Evolutionary conservation across 176 grass and related monocot genomes (phyloP).

Genomic region (Themeda triandra): DNA sequence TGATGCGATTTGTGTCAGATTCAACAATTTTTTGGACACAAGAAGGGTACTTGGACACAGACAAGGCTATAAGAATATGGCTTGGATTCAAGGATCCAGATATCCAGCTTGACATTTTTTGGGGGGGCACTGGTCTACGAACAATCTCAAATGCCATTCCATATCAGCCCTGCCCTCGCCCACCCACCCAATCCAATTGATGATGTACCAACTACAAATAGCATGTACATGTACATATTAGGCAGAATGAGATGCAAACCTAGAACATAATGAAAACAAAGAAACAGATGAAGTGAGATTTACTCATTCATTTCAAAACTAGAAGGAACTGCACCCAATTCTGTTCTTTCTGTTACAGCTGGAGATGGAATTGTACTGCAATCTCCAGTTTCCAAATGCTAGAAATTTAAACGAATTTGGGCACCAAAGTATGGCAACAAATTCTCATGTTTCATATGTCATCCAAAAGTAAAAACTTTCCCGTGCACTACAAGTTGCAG

Average conservation of each 20-base stretch:
- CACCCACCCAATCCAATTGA: neutral
- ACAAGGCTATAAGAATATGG: no score
- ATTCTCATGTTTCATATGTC: neutral
- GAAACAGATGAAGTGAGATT: neutral
- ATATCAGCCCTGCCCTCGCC: neutral
- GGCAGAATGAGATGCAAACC: neutral
- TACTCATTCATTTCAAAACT: constrained; percentile 9
- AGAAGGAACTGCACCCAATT: neutral
- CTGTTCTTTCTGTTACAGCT: neutral
- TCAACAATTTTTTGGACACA: neutral
- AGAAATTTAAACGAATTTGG: neutral
- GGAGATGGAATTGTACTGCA: neutral
- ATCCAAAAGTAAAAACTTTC: neutral
- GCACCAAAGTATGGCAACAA: neutral
- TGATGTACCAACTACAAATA: neutral
- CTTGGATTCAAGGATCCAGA: neutral
- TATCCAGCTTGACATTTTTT: neutral
- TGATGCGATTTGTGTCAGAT: neutral
- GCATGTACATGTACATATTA: neutral
- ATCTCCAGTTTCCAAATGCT: neutral
- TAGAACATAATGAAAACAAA: neutral
- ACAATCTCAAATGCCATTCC: neutral
- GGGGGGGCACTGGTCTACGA: neutral
- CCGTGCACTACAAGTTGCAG: neutral
- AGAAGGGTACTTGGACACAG: neutral